A percentile compares a stretch with the other conserved stretches of the same genome.
phyloP scores from a whole-genome alignment of 768 basidiomycete genomes.

The Chlorophyllum brunneum region DNA sequence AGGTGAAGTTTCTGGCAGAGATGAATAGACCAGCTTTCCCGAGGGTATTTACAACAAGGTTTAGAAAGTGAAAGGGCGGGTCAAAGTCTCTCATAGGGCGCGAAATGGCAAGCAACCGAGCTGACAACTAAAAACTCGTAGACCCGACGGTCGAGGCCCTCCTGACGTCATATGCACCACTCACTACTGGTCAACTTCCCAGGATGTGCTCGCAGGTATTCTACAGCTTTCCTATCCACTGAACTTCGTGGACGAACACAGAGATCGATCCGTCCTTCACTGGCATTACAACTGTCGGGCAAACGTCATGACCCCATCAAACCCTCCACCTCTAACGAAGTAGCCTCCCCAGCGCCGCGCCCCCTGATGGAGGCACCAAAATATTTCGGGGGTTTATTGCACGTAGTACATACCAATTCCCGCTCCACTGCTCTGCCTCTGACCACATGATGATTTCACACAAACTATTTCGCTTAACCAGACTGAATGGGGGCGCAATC shows the following conservation, averaged over 20 bases:
- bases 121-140: constrained; percentile 5
- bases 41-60: background rate
- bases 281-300: background rate
- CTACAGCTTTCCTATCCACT: background rate
- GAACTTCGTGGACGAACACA: too few species aligned
- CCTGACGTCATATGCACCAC: constrained; percentile 6
- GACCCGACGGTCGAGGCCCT: background rate
- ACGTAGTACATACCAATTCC: background rate
- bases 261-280: background rate
- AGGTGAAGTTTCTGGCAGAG: background rate
- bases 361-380: background rate
- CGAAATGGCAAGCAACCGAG: background rate
- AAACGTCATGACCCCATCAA: background rate
- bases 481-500: too few species aligned
- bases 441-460: too few species aligned
- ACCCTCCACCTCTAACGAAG: background rate
- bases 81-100: background rate
- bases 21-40: background rate
- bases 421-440: background rate
- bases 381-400: background rate
- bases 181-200: background rate
- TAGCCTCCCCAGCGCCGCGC: too few species aligned
- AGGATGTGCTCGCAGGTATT: too few species aligned
- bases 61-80: background rate
- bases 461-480: too few species aligned